A percentile compares a stretch with the other conserved stretches of the same genome.
These are phyloP conservation scores for Zarea fungicola DNA, from an alignment of 2,329 filamentous ascomycete genomes.

Conservation along the genomic window DNA sequence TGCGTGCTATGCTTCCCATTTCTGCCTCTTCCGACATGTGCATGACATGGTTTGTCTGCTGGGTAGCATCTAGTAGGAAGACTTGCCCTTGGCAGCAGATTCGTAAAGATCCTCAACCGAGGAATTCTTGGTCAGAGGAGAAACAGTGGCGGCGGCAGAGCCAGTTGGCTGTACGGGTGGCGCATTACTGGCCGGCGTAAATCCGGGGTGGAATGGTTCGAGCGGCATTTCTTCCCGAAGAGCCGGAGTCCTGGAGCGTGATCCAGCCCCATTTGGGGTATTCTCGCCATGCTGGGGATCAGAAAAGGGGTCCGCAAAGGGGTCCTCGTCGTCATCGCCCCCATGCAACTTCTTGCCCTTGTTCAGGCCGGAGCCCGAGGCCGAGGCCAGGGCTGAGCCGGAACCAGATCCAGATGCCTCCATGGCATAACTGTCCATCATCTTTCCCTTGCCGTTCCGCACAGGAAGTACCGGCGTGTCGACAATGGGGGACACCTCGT, in stretches of 20 bases:
- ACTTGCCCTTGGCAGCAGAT: conserved; percentile 9
- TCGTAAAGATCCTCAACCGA: conserved; percentile 10
- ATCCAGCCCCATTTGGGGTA: neutral
- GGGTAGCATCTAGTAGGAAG: neutral
- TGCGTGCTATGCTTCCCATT: too few relatives aligned
- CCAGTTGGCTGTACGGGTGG: neutral
- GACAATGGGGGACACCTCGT: conserved; percentile 4
- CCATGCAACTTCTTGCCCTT: conserved; percentile 15
- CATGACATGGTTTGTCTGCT: too few relatives aligned
- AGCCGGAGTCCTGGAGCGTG: neutral
- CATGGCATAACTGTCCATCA: conserved; percentile 13
- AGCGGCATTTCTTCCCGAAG: conserved; percentile 22
- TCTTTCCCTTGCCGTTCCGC: conserved; percentile 31
- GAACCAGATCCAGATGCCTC: conserved; percentile 23
- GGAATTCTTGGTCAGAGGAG: neutral
- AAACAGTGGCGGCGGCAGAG: neutral
- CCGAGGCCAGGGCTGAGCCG: conserved; percentile 13
- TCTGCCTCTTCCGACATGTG: too few relatives aligned
- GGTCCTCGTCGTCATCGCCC: conserved; percentile 18
- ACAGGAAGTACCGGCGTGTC: conserved; percentile 14
- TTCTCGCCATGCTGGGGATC: conserved; percentile 22
- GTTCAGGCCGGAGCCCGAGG: conserved; percentile 21
- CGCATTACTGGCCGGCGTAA: conserved; percentile 17
- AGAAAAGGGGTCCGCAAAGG: conserved; percentile 31
- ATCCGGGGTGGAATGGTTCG: conserved; percentile 37